phyloP scores from a whole-genome alignment of 257 asterid genomes.

The Nicotiana paniculata region DNA sequence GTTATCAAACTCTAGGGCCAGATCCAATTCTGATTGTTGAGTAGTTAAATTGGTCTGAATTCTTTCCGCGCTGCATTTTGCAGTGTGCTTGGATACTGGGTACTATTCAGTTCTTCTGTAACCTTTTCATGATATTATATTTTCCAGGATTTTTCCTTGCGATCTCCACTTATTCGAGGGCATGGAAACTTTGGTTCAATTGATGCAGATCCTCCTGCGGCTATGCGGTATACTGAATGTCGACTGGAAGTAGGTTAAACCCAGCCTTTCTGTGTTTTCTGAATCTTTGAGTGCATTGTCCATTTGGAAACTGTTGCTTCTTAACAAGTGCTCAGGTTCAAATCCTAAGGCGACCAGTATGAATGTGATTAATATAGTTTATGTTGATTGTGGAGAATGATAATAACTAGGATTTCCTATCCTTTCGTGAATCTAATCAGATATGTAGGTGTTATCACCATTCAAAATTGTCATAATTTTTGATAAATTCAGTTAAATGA shows the following conservation, averaged over 20 bases:
- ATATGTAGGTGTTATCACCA: background rate
- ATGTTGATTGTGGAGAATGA: background rate
- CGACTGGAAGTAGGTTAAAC: conserved; percentile 68
- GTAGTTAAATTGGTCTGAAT: background rate
- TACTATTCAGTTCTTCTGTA: background rate
- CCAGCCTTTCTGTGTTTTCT: conserved; percentile 3
- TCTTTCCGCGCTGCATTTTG: background rate
- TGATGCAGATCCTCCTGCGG: conserved; percentile 99
- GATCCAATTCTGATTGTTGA: background rate
- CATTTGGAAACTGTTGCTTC: background rate
- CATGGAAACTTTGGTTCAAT: conserved; percentile 98
- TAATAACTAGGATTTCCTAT: background rate
- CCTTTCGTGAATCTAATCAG: background rate
- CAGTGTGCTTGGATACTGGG: background rate
- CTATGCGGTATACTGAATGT: conserved; percentile 99
- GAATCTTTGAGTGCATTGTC: background rate
- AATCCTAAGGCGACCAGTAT: background rate
- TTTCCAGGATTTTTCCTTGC: conserved; percentile 88
- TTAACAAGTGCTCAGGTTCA: background rate
- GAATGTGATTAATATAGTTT: background rate
- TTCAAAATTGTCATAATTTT: background rate
- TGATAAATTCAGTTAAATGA: background rate
- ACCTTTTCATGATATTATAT: background rate
- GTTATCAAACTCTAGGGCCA: background rate
- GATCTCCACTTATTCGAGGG: conserved; percentile 90